Evolutionary conservation across 208 protist genomes (phyloP).

Genomic region (Trypanosoma melophagium): DNA sequence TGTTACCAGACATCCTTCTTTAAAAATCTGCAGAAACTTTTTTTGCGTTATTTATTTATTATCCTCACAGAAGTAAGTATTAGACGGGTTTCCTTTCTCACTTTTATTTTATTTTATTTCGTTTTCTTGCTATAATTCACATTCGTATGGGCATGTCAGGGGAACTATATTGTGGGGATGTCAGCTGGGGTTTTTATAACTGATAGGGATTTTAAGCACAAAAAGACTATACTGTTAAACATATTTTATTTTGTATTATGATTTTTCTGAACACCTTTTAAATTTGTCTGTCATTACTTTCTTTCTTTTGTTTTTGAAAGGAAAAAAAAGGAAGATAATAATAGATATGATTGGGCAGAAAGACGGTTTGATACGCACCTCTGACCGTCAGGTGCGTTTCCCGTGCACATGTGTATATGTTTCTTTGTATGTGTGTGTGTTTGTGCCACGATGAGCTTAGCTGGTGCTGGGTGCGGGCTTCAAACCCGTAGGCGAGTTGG

Average conservation of each 20-base stretch:
- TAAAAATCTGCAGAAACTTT: not conserved
- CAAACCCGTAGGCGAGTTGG: constrained; percentile 92
- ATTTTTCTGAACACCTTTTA: not conserved
- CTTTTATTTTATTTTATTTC: not conserved
- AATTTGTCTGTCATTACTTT: not conserved
- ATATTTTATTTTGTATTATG: constrained; percentile 34
- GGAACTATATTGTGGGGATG: not conserved
- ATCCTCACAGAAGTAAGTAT: too few species aligned
- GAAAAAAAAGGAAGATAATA: constrained; percentile 15
- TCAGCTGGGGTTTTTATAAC: too few species aligned
- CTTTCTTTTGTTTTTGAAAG: not conserved
- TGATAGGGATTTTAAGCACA: too few species aligned
- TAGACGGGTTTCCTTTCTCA: not conserved
- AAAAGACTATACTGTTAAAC: not conserved
- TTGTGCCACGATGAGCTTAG: constrained; percentile 84
- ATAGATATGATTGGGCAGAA: not conserved
- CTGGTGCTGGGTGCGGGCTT: constrained; percentile 92
- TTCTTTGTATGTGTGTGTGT: not conserved
- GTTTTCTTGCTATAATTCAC: not conserved
- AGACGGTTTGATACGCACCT: too few species aligned
- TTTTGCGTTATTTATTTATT: too few species aligned
- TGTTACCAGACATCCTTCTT: not conserved
- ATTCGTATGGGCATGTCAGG: not conserved
- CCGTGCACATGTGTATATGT: constrained; percentile 22
- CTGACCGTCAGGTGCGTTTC: not conserved